Percentiles rank a stretch among this genome's conserved stretches.
Conservation (phyloP, 345 rosid species). For the Lepidium africanum region DNA sequence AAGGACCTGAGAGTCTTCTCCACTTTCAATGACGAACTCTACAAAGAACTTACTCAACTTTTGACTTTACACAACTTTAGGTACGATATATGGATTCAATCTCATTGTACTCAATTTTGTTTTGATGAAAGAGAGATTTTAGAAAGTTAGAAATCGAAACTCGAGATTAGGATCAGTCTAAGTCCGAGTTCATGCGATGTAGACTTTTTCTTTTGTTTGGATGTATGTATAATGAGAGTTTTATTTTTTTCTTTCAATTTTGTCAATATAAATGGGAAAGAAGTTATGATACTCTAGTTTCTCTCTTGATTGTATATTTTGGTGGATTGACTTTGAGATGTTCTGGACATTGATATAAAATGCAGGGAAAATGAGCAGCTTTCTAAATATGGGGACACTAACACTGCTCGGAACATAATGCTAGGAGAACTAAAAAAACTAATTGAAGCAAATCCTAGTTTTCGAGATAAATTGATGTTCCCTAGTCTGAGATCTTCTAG, state of each 20-base stretch:
- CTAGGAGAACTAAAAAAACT: constrained; percentile 61
- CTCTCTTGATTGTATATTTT: not conserved
- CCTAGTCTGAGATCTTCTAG: constrained; percentile 65
- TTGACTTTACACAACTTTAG: constrained; percentile 73
- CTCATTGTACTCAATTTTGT: not conserved
- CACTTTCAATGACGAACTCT: constrained; percentile 63
- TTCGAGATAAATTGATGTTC: constrained; percentile 65
- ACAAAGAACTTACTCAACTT: constrained; percentile 73
- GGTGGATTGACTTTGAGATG: not conserved
- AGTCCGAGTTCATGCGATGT: not conserved
- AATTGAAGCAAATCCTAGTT: constrained; percentile 71
- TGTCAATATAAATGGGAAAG: not conserved
- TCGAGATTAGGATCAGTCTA: not conserved
- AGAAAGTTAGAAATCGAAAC: not conserved
- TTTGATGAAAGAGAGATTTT: not conserved
- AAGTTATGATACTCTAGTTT: not conserved
- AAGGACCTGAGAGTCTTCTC: constrained; percentile 73
- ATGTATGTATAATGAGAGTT: not conserved
- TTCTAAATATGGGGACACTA: constrained; percentile 75
- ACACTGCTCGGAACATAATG: constrained; percentile 67
- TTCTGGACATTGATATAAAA: not conserved
- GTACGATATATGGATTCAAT: constrained; percentile 18
- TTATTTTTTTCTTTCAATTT: not conserved
- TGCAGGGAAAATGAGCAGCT: constrained; percentile 80
- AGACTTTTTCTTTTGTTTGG: not conserved